Evolutionary conservation across 179 eudicot species (phyloP).

Genomic region (Drosera spatulata): DNA sequence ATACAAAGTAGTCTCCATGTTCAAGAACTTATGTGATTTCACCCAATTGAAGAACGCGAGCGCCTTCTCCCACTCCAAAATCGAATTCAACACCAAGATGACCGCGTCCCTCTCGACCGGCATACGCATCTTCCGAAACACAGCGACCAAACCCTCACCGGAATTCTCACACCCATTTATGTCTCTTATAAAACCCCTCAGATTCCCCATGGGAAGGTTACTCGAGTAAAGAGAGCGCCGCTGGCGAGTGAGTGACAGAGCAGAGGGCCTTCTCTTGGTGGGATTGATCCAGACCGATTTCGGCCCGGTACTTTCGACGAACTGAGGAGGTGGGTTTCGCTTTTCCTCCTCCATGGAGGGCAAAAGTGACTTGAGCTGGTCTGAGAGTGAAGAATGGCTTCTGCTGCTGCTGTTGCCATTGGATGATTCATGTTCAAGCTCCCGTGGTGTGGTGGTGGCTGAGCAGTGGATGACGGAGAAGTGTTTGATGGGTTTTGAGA

Average conservation of each 20-base stretch:
- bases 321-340: slow-evolving; percentile 15
- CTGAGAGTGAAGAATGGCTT: slow-evolving; percentile 5
- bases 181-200: slow-evolving; percentile 53
- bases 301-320: slow-evolving; percentile 44
- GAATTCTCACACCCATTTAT: slow-evolving; percentile 40
- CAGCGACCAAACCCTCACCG: slow-evolving; percentile 30
- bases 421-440: neutral
- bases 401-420: neutral
- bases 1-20: slow-evolving; percentile 78
- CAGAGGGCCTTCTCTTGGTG: slow-evolving; percentile 53
- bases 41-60: slow-evolving; percentile 76
- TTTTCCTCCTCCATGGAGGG: neutral
- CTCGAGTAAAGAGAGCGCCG: slow-evolving; percentile 34
- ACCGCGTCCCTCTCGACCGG: slow-evolving; percentile 52
- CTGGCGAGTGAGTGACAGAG: slow-evolving; percentile 68
- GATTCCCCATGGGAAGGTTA: slow-evolving; percentile 66
- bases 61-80: slow-evolving; percentile 69
- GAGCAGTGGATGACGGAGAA: slow-evolving; percentile 2
- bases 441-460: slow-evolving; percentile 2
- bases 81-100: slow-evolving; percentile 59
- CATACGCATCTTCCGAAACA: slow-evolving; percentile 46
- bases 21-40: slow-evolving; percentile 57
- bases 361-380: slow-evolving; percentile 1
- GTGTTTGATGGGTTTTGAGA: neutral
- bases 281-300: slow-evolving; percentile 94